Evolutionary conservation across 2,329 filamentous ascomycete species (phyloP).

Genomic region (Phyllosticta citriasiana): DNA sequence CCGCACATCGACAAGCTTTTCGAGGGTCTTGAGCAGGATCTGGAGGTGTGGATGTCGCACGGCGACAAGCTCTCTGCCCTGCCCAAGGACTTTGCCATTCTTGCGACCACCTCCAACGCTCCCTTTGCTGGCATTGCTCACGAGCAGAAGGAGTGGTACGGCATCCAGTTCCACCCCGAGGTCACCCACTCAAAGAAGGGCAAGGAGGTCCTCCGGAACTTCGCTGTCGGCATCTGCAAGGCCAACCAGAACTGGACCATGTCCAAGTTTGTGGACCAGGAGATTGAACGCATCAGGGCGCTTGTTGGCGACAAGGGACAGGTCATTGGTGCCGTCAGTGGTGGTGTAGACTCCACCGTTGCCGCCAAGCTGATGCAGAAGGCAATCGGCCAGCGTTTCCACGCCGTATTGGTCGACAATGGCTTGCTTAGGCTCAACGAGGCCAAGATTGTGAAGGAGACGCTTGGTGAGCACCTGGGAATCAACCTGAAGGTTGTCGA

Average conservation of each 20-base stretch:
- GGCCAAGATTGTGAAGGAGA: conserved; percentile 70
- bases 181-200: conserved; percentile 64
- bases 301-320: conserved; percentile 75
- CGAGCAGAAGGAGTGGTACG: conserved; percentile 59
- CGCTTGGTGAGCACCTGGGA: conserved; percentile 65
- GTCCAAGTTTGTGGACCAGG: conserved; percentile 69
- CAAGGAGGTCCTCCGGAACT: conserved; percentile 66
- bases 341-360: conserved; percentile 85
- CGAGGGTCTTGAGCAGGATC: conserved; percentile 57
- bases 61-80: conserved; percentile 72
- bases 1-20: conserved; percentile 70
- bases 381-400: conserved; percentile 77
- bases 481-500: conserved; percentile 89
- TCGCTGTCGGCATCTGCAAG: conserved; percentile 71
- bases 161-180: conserved; percentile 86
- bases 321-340: conserved; percentile 69
- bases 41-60: conserved; percentile 80
- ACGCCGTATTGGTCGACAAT: conserved; percentile 78
- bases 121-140: conserved; percentile 74
- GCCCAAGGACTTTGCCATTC: conserved; percentile 60
- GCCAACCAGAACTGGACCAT: conserved; percentile 75
- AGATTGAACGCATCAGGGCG: conserved; percentile 69
- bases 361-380: conserved; percentile 77
- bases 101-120: conserved; percentile 68
- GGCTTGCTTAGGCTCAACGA: conserved; percentile 81